A percentile compares a stretch with the other conserved stretches of the same genome.
Evolutionary conservation across 495 filamentous ascomycete genomes (phyloP).

Genomic region (Terfezia claveryi): DNA sequence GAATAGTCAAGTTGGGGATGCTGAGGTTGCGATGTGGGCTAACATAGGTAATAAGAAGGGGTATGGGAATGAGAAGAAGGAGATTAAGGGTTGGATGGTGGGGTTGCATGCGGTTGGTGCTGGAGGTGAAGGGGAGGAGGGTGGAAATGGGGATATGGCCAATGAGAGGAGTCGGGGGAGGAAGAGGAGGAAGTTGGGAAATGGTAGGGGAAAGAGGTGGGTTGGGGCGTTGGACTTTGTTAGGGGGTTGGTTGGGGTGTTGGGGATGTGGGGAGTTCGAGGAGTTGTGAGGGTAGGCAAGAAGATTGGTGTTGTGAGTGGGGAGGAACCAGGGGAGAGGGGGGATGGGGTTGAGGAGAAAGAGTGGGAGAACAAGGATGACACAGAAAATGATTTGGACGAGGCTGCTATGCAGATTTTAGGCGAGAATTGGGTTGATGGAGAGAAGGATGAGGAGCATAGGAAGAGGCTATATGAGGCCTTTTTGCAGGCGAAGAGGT

Average conservation of each 20-base stretch:
- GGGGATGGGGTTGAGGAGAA: constrained; percentile 24
- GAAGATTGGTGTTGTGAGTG: no score
- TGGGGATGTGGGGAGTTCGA: background rate
- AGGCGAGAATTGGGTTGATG: constrained; percentile 26
- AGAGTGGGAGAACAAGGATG: constrained; percentile 23
- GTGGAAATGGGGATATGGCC: background rate
- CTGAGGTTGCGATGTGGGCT: no score
- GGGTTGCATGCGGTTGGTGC: background rate
- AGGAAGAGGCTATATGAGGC: no score
- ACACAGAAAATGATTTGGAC: constrained; percentile 15
- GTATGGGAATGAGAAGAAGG: background rate
- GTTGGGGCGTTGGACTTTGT: background rate
- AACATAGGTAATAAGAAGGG: background rate
- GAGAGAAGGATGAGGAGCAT: no score
- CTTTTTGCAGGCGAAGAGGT: no score
- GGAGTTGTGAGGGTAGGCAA: background rate
- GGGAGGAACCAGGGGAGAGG: no score
- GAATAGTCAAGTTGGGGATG: no score
- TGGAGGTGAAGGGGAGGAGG: background rate
- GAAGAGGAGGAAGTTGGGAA: background rate
- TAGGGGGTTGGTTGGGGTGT: background rate
- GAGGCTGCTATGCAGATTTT: constrained; percentile 36
- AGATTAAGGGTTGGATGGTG: background rate
- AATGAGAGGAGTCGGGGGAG: background rate
- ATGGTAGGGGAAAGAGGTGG: background rate